Evolutionary conservation across 768 basidiomycete species (phyloP).

Genomic region (Boletus coccyginus): DNA sequence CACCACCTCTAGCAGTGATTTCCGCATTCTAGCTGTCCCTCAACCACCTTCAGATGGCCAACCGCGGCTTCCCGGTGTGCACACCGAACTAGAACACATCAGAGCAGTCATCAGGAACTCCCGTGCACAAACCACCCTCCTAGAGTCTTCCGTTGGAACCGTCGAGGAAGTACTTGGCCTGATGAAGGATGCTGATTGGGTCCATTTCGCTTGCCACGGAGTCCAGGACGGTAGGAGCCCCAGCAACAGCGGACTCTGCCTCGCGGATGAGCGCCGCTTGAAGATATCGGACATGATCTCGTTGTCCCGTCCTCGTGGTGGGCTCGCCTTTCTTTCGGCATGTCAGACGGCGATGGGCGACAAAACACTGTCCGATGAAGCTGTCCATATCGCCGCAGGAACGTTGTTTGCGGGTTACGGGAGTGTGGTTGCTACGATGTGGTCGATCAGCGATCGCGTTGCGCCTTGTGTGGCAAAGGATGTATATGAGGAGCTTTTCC

Average conservation of each 20-base stretch:
- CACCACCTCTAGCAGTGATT: neutral
- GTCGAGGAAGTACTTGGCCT: conserved; percentile 13
- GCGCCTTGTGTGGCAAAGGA: conserved; percentile 33
- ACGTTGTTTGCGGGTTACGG: conserved; percentile 34
- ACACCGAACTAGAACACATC: conserved; percentile 24
- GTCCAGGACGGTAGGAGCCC: neutral
- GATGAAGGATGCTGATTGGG: conserved; percentile 5
- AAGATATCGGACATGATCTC: neutral
- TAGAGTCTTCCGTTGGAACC: neutral
- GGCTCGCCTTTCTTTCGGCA: conserved; percentile 1
- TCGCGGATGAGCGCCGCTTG: neutral
- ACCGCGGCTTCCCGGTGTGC: conserved; percentile 7
- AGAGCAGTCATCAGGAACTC: neutral
- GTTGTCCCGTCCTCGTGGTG: neutral
- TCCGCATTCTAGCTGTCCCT: neutral
- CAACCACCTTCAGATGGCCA: conserved; percentile 18
- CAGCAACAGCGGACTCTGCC: neutral
- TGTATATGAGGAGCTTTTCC: conserved; percentile 27
- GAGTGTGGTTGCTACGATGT: conserved; percentile 5
- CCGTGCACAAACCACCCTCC: neutral
- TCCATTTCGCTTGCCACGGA: neutral
- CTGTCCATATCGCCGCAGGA: conserved; percentile 3
- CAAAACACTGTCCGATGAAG: neutral
- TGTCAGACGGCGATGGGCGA: conserved; percentile 4
- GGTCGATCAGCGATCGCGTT: conserved; percentile 11